A percentile compares a stretch with the other conserved stretches of the same genome.
phyloP scores from a whole-genome alignment of 345 rosid genomes.

The Citropsis articulata region DNA sequence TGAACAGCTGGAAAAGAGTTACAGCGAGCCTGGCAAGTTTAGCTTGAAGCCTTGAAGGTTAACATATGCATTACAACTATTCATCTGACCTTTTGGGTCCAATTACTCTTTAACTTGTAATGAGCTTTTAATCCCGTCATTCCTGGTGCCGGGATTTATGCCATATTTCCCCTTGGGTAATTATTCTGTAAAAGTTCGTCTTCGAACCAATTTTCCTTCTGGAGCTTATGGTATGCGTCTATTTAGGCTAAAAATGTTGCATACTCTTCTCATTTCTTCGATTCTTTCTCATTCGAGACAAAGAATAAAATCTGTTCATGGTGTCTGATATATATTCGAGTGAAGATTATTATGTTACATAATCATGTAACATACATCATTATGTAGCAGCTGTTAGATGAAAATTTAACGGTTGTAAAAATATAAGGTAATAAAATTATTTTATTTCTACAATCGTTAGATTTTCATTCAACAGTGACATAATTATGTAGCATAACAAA shows the following conservation, averaged over 20 bases:
- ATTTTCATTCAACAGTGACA: too few species aligned
- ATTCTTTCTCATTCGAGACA: not conserved
- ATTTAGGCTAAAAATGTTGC: too few species aligned
- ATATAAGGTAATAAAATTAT: too few species aligned
- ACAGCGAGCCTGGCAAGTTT: slow-evolving; percentile 50
- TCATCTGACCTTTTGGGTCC: not conserved
- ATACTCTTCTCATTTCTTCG: not conserved
- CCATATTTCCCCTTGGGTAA: not conserved
- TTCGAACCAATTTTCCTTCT: not conserved
- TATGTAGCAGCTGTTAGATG: too few species aligned
- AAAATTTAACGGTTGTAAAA: too few species aligned
- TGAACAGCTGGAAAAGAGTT: slow-evolving; percentile 67
- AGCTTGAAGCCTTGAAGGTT: slow-evolving; percentile 32
- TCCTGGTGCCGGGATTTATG: not conserved
- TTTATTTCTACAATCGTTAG: too few species aligned
- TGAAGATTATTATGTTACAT: too few species aligned
- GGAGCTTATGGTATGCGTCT: not conserved
- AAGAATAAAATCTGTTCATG: too few species aligned
- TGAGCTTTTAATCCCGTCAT: not conserved
- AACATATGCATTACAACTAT: not conserved
- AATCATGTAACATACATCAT: too few species aligned
- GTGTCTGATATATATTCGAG: too few species aligned
- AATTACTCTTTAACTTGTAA: not conserved
- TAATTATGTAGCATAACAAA: too few species aligned
- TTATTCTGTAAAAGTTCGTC: not conserved